Percentiles rank a stretch among this genome's conserved stretches.
phyloP scores from a whole-genome alignment of 2,329 filamentous ascomycete species.

The Huntiella omanensis region DNA sequence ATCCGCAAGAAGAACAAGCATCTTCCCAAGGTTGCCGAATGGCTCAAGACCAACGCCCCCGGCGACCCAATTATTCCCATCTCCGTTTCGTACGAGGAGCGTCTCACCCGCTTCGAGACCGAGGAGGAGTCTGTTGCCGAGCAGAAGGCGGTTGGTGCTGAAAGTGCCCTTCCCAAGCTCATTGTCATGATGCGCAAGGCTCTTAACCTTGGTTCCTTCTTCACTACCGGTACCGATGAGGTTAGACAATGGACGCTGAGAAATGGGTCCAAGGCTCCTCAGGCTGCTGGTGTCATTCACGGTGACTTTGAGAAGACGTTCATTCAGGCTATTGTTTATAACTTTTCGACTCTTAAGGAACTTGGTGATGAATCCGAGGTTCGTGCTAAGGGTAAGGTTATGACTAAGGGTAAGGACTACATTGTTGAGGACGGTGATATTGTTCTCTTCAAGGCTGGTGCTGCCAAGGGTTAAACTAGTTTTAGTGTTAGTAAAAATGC shows the following conservation, averaged over 20 bases:
- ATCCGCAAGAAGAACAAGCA: conserved; percentile 99
- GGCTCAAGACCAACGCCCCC: conserved; percentile 78
- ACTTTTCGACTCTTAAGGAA: conserved; percentile 65
- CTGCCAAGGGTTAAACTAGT: conserved; percentile 44
- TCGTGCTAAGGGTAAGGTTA: conserved; percentile 85
- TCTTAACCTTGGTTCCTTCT: conserved; percentile 83
- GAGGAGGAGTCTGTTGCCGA: conserved; percentile 67
- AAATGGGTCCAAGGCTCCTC: conserved; percentile 89
- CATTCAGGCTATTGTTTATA: conserved; percentile 91
- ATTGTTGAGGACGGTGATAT: conserved; percentile 68
- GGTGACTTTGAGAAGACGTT: conserved; percentile 99
- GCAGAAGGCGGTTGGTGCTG: conserved; percentile 70
- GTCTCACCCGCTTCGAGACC: conserved; percentile 60
- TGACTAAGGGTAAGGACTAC: conserved; percentile 99
- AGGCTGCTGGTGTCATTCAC: conserved; percentile 94
- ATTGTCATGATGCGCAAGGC: conserved; percentile 84
- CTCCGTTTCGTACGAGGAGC: conserved; percentile 84
- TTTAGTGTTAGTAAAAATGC: conserved; percentile 1
- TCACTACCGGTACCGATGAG: conserved; percentile 89
- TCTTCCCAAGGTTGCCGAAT: conserved; percentile 78
- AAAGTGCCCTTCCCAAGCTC: conserved; percentile 81
- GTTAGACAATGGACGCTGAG: conserved; percentile 97
- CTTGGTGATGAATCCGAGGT: conserved; percentile 73
- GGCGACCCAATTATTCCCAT: conserved; percentile 87
- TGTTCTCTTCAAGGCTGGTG: conserved; percentile 77